These are phyloP conservation scores for Pachysandra terminalis DNA, from an alignment of 164 flowering plant species.

Conservation along the genomic window DNA sequence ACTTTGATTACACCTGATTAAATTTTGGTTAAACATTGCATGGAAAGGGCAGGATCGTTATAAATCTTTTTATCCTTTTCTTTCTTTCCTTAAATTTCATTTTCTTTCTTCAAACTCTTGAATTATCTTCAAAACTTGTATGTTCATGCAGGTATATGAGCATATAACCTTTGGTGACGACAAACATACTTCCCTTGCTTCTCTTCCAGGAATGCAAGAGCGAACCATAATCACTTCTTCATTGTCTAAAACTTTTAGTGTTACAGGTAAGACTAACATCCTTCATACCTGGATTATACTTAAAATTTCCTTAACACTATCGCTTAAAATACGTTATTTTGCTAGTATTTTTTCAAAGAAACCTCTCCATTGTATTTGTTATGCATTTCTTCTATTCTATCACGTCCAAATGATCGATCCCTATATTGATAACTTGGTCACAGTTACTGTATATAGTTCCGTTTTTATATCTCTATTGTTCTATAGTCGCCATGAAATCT, in stretches of 20 bases:
- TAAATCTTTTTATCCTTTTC: too few relatives aligned
- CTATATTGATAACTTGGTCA: not conserved
- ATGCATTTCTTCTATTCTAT: not conserved
- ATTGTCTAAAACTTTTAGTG: conserved; percentile 70
- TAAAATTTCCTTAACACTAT: not conserved
- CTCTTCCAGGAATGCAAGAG: conserved; percentile 75
- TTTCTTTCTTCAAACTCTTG: not conserved
- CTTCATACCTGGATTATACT: not conserved
- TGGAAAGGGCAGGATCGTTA: too few relatives aligned
- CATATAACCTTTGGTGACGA: conserved; percentile 57
- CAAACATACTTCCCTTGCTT: conserved; percentile 70
- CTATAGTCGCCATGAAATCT: conserved; percentile 8
- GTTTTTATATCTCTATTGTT: not conserved
- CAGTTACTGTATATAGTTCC: not conserved
- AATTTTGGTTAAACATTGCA: too few relatives aligned
- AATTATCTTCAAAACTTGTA: not conserved
- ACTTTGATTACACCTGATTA: too few relatives aligned
- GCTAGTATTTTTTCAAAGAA: not conserved
- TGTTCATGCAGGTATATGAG: conserved; percentile 64
- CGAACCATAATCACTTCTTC: conserved; percentile 81
- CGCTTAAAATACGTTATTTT: not conserved
- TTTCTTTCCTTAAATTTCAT: not conserved
- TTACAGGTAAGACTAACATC: conserved; percentile 47
- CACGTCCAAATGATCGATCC: not conserved
- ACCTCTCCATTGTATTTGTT: not conserved